A percentile compares a stretch with the other conserved stretches of the same genome.
These are phyloP conservation scores for Xylaria acuta DNA, from an alignment of 495 filamentous ascomycete genomes.

Conservation along the genomic window DNA sequence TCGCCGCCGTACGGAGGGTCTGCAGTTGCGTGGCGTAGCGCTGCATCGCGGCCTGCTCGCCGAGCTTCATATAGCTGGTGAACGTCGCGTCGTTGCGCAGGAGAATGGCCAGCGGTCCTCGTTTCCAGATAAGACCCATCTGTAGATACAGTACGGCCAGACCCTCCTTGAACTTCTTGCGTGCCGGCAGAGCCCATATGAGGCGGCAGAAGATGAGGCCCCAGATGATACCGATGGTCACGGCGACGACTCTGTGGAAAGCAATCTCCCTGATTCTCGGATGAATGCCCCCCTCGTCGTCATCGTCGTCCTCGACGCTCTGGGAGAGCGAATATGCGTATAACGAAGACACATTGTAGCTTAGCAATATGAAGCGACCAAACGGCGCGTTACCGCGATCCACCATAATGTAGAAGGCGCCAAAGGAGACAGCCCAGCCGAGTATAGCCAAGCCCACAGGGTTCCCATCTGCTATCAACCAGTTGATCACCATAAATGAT, in stretches of 20 bases:
- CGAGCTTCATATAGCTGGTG: slow-evolving; percentile 77
- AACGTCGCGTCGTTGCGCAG: slow-evolving; percentile 56
- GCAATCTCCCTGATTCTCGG: slow-evolving; percentile 88
- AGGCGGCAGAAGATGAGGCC: slow-evolving; percentile 87
- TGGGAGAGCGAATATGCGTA: slow-evolving; percentile 91
- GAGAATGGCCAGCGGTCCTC: slow-evolving; percentile 84
- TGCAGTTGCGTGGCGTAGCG: slow-evolving; percentile 68
- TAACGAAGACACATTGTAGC: slow-evolving; percentile 95
- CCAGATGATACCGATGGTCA: slow-evolving; percentile 88
- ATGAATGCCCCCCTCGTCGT: slow-evolving; percentile 83
- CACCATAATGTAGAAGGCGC: slow-evolving; percentile 88
- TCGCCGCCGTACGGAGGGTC: slow-evolving; percentile 72
- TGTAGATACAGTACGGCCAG: slow-evolving; percentile 86
- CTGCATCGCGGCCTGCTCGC: slow-evolving; percentile 75
- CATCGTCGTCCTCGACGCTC: slow-evolving; percentile 76
- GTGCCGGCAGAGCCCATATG: slow-evolving; percentile 92
- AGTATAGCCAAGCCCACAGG: slow-evolving; percentile 74
- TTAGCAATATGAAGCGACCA: slow-evolving; percentile 89
- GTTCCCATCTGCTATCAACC: slow-evolving; percentile 75
- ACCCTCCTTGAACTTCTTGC: slow-evolving; percentile 84
- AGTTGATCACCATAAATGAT: slow-evolving; percentile 73
- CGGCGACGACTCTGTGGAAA: slow-evolving; percentile 87
- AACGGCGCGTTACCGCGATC: slow-evolving; percentile 84
- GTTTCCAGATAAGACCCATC: slow-evolving; percentile 95
- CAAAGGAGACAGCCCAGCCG: slow-evolving; percentile 80